These are phyloP conservation scores for Sphaerosporella brunnea DNA, from an alignment of 495 filamentous ascomycete species.

Conservation along the genomic window DNA sequence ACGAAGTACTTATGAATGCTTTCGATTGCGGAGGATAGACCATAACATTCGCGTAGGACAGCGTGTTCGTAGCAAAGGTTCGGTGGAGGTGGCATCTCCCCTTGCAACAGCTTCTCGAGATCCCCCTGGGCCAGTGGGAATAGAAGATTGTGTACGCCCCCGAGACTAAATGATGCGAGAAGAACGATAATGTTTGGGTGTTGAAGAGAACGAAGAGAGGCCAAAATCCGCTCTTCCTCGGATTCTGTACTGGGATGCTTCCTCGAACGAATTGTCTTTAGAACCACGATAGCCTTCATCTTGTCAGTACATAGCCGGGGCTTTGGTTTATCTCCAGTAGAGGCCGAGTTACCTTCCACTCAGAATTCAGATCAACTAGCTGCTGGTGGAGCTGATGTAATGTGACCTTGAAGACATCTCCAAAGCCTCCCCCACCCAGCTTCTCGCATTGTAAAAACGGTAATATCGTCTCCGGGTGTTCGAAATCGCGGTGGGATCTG, in stretches of 20 bases:
- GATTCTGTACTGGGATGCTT: not conserved
- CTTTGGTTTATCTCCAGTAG: not conserved
- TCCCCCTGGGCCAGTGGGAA: slow-evolving; percentile 17
- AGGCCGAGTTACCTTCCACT: not conserved
- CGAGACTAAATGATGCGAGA: slow-evolving; percentile 12
- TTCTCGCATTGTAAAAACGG: not conserved
- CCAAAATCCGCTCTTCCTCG: not conserved
- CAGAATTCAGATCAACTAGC: not conserved
- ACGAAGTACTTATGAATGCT: not conserved
- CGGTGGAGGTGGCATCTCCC: not conserved
- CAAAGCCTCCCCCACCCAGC: not conserved
- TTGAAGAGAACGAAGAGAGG: not conserved
- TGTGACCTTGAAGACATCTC: not conserved
- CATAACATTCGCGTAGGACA: not conserved
- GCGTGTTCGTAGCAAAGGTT: not conserved
- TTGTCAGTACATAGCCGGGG: not conserved
- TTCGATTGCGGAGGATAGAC: not conserved
- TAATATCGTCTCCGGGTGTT: not conserved
- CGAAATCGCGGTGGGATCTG: not conserved
- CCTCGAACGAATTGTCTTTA: not conserved
- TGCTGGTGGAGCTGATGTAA: not conserved
- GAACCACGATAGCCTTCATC: not conserved
- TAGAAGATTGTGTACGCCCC: slow-evolving; percentile 11
- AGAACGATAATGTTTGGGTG: slow-evolving; percentile 17
- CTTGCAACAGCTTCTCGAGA: slow-evolving; percentile 12